A percentile compares a stretch with the other conserved stretches of the same genome.
These are phyloP conservation scores for Kodamaea plutei DNA, from an alignment of 1,139 yeast species.

Conservation along the genomic window DNA sequence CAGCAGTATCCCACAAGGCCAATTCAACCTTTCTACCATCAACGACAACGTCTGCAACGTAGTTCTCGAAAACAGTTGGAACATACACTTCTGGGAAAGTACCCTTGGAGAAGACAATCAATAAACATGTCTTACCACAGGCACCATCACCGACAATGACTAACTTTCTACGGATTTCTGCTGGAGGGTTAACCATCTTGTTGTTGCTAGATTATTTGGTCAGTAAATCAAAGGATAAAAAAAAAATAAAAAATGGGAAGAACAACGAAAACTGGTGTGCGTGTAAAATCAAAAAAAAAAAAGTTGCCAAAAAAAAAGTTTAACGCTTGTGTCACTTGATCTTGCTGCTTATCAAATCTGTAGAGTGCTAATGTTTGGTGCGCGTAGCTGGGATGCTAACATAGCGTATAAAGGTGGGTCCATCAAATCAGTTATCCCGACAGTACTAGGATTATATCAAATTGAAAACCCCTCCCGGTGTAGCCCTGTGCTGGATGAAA, in stretches of 20 bases:
- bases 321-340: constrained; percentile 1
- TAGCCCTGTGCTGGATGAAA: no score
- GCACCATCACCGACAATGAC: constrained; percentile 89
- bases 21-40: constrained; percentile 92
- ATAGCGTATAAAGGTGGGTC: no score
- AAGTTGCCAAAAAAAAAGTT: no score
- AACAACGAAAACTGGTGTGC: no score
- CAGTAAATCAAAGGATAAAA: not conserved
- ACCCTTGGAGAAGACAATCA: constrained; percentile 87
- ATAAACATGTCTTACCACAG: constrained; percentile 80
- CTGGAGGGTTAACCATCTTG: constrained; percentile 50
- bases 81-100: constrained; percentile 95
- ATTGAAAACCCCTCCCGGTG: no score
- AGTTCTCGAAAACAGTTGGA: constrained; percentile 93
- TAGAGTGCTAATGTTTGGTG: no score
- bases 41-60: constrained; percentile 90
- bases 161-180: constrained; percentile 73
- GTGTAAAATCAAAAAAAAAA: not conserved
- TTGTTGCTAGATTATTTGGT: constrained; percentile 3
- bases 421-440: no score
- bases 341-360: no score
- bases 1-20: constrained; percentile 98
- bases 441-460: no score
- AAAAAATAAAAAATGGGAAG: not conserved
- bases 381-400: no score